Base-by-base conservation (phyloP, 2,329 filamentous ascomycete species). In the Plectosphaerella cucumerina region DNA sequence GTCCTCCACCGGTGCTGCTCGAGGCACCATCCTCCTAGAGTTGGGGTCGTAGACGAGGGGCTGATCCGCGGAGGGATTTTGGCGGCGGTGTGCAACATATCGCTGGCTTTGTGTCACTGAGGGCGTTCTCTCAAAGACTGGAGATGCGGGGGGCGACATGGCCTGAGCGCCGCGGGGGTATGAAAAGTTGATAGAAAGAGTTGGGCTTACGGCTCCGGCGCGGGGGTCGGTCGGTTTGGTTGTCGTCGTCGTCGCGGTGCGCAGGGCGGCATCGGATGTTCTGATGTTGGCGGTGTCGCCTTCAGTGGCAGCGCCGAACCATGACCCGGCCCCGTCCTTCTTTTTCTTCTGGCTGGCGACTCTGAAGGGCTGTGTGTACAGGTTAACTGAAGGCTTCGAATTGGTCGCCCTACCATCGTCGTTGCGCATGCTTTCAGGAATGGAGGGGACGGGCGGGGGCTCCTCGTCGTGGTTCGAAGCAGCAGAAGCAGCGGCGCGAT, bases 361-460 rank as follows among this genome's bases (percentile, higher is more conserved):
- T 22, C 68, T 71, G 46, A 82, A 72, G n/a, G 71, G 73, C 51
- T 76, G 74, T 39, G 68, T 74, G 49, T 73, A 73, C 12, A 79
- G 65, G 48, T 71, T 71, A 20, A 65, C 61, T n/a, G 70, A 58
- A 53, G 72, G 71, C 48, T 58, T 54, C 55, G 26, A 31, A 11
- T 57, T 50, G n/a, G 61, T 57, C 15, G 65, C 51, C 50, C 56
- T 61, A 49, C 53, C 50, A 15, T 59, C 57, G 41, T 65, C 61
- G 43, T 53, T 49, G 35, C 51, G 53, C 41, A 74, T 58, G 49
- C 77, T 69, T 37, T 77, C 70, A 3, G 89, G 90, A 22, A 96
- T 76, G 4, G 78, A 76, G 34, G 91, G 92, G 2, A 96, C 85
- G 1, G 90, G 90, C 31, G 90, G 90, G 26, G 90, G 90, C 48